Percentiles rank a stretch among this genome's conserved stretches.
Evolutionary conservation across 2,329 filamentous ascomycete genomes (phyloP).

Genomic region (Colletotrichum costaricense): DNA sequence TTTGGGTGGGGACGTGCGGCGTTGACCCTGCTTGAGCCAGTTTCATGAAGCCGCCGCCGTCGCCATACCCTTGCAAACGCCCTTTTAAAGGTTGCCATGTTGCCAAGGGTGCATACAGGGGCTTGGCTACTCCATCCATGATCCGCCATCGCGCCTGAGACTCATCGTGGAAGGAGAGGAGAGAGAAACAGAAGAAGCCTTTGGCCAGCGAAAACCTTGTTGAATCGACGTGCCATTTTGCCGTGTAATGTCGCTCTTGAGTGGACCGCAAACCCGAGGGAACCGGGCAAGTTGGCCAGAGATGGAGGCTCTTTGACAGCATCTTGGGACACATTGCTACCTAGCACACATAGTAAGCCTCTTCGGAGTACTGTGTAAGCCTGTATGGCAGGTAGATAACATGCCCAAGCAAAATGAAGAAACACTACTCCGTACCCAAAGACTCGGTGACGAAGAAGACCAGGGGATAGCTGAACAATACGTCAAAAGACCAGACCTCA

Average conservation of each 20-base stretch:
- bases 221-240: not conserved
- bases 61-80: conserved; percentile 25
- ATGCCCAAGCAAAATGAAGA: not conserved
- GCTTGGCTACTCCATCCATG: not conserved
- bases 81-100: conserved; percentile 6
- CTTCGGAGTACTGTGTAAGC: too few relatives aligned
- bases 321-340: not conserved
- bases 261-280: not conserved
- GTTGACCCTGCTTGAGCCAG: conserved; percentile 32
- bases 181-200: not conserved
- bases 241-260: not conserved
- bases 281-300: not conserved
- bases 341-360: not conserved
- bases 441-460: not conserved
- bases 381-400: too few relatives aligned
- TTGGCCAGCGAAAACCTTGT: not conserved
- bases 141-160: not conserved
- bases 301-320: not conserved
- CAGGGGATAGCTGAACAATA: not conserved
- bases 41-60: conserved; percentile 33
- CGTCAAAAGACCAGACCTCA: not conserved
- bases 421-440: not conserved
- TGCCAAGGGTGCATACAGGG: not conserved
- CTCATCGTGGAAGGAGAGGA: not conserved
- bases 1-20: conserved; percentile 17